These are phyloP conservation scores for Microstegium vimineum DNA, from an alignment of 176 grass and related monocot genomes.

Conservation along the genomic window DNA sequence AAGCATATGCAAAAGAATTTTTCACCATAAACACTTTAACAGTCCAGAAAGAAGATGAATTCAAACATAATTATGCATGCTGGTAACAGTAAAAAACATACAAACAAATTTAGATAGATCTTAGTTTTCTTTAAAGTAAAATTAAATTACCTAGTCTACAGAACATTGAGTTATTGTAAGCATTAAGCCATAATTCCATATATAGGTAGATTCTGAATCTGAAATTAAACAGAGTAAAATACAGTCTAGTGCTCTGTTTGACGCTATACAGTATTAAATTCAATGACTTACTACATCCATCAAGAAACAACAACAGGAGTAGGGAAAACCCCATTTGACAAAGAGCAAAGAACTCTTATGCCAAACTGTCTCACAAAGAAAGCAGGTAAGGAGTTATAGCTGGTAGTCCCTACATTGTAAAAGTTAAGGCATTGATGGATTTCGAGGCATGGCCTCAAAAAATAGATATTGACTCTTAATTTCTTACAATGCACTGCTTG, in stretches of 20 bases:
- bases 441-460: not conserved
- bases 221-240: not conserved
- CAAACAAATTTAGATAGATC: not conserved
- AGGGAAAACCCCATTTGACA: not conserved
- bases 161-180: not conserved
- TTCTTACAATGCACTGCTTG: not conserved
- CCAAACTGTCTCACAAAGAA: not conserved
- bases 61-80: not conserved
- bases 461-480: not conserved
- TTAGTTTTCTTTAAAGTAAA: not conserved
- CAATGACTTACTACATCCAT: not conserved
- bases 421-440: not conserved
- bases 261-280: not conserved
- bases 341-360: not conserved
- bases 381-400: not conserved
- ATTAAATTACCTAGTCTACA: not conserved
- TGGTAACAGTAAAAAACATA: not conserved
- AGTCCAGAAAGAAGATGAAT: not conserved
- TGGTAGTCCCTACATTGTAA: not conserved
- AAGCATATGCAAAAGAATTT: not conserved
- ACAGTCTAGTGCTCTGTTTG: not conserved
- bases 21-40: not conserved
- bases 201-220: not conserved
- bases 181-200: not conserved
- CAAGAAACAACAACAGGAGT: not conserved